Conservation (phyloP, 2,329 filamentous ascomycete genomes). For the Didymella segeticola region DNA sequence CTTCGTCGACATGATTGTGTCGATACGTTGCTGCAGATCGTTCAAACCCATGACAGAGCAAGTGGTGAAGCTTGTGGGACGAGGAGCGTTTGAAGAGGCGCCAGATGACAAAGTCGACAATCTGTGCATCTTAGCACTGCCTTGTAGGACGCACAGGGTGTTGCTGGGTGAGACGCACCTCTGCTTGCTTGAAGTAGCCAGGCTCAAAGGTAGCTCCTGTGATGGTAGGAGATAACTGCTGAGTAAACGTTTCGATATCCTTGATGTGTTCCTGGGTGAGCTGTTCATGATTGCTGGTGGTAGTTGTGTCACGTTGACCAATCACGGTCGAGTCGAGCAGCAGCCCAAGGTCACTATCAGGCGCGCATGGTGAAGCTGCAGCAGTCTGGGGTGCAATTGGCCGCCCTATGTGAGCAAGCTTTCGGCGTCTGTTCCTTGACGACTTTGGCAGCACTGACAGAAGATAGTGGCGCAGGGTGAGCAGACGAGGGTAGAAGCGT, state of each 20-base stretch:
- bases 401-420: constrained; percentile 49
- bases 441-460: constrained; percentile 69
- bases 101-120: constrained; percentile 68
- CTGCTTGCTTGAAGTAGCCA: constrained; percentile 48
- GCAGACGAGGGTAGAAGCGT: constrained; percentile 70
- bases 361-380: constrained; percentile 49
- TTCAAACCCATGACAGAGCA: constrained; percentile 85
- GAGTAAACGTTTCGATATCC: constrained; percentile 55
- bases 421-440: constrained; percentile 63
- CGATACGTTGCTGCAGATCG: constrained; percentile 49
- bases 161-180: constrained; percentile 47
- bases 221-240: constrained; percentile 49
- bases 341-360: constrained; percentile 53
- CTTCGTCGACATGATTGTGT: constrained; percentile 37
- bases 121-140: constrained; percentile 42
- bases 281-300: constrained; percentile 55
- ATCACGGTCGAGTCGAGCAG: constrained; percentile 76
- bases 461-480: constrained; percentile 74
- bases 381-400: constrained; percentile 14
- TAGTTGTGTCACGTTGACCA: constrained; percentile 56
- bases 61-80: constrained; percentile 67
- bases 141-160: background rate
- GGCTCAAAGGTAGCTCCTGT: constrained; percentile 38
- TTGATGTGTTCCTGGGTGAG: constrained; percentile 43
- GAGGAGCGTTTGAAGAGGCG: constrained; percentile 70